Base-by-base conservation (phyloP, 1,284 basidiomycete genomes). In the Thecaphora thlaspeos region DNA sequence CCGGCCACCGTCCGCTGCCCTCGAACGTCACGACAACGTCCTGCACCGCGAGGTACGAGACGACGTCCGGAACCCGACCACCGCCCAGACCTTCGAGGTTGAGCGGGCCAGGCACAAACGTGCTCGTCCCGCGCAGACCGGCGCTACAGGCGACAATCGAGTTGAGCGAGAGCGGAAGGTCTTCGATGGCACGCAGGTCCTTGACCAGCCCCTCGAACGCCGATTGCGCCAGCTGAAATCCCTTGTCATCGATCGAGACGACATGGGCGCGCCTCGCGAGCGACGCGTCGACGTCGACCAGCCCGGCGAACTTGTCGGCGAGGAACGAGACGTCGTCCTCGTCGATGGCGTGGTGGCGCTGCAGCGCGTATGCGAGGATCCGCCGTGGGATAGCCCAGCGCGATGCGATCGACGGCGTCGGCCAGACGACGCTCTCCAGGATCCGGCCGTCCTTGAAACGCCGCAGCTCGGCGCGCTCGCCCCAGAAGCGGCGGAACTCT, bases 381-480 rank as follows among this genome's bases (percentile, higher is more conserved):
- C 84, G 83, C 9, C 82, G 80, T 0, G 92, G 91, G 37, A 98
- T 87, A 46, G 87, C 84, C 2, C 85, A 82, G 9, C 89, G 86
- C 30, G 70, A 55, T 10, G 60, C 60, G 9, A 61, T 56, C 7
- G 51, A 56, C 14, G 60, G 54, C 1, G 66, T 62, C 19, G 81
- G 79, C 95, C 95, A 99, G 0, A 97, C 91, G 14, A 98, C 91
- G 73, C 89, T 91, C 78, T 97, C 91, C 8, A 85, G 78, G 60
- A 98, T 97, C 5, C 88, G 84, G 0, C 94, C 94, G 72, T 98
- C 93, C 78, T 96, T 93, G 83, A 98, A 99, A 18, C 94, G 85
- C n/a, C 95, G 85, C 19, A 97, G 81, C 77, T 98, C 94, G 0
- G 93, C 87, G 75, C 90, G 90, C 44, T 86, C 82, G 1, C 93